Evolutionary conservation across 768 basidiomycete species (phyloP), one percentile per base, ranked within the genome.

Genomic region (Cystobasidium onofrii): DNA sequence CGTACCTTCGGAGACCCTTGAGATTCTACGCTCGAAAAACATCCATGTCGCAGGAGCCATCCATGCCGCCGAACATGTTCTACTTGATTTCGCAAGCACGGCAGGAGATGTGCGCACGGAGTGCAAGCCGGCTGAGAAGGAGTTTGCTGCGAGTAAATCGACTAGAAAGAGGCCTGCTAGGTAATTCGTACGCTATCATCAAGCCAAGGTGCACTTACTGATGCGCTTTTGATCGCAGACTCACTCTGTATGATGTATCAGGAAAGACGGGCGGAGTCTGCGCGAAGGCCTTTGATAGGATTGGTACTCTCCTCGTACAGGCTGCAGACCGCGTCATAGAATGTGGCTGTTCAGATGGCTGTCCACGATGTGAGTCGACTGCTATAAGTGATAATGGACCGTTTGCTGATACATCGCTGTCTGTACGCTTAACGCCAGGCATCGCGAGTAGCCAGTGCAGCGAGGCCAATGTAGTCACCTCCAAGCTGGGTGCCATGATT

Each of bases 41-140:
- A 84, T 91, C 50, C 86, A 88, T 73, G 84, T 87, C 0, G 90
- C 91, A 0, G 91, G 86, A 62, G 89, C 88, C 0, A 91, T 94
- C 61, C 92, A 95, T 78, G 86, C 90, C 3, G 91, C 92, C 1
- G 84, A 88, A 76, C 92, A 95, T 79, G 90, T 90, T 0, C 84
- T 92, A 77, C 81, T 94, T 75, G 91, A 91, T 76, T 83, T 86
- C 3, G 82, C 92, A 75, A 85, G 86, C 0, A 70, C 77, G 2
- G 76, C 76, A n/a, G 83, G 84, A 34, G 90, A 91, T 72, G 80
- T 93, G 39, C 85, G 83, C 73, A 92, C 91, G 1, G 92, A 94
- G 79, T 94, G 92, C 82, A 91, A 79, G 77, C 72, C 67, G 41
- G 76, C 77, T 1, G 76, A 79, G 73, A 79, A 79, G 60, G 79